Base-by-base conservation (phyloP, 345 rosid species). In the Gossypium rotundifolium region DNA sequence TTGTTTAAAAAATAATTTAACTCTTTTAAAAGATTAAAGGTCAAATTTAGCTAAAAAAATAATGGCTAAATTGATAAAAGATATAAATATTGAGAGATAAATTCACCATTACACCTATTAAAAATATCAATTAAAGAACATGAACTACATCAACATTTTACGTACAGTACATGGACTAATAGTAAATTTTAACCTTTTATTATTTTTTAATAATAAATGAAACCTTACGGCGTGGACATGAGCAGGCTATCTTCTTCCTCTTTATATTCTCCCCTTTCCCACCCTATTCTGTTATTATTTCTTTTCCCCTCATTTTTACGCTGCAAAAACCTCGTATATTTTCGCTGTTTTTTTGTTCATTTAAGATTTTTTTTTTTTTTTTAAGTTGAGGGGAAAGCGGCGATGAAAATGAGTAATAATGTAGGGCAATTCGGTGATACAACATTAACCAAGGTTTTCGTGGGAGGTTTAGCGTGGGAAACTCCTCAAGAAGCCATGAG, bases 381-480 rank as follows among this genome's bases (percentile, higher is more conserved):
- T 29, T 0, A 33, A 33, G 40, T 33, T 33, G 40, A 5, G 40
- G 40, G 40, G 40, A 22, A 8, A 18, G 27, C 58, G 25, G 75
- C 75, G 60, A 82, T 82, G 85, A 87, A 76, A 63, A 87, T 83
- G 87, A 82, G 75, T 85, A 85, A 73, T 85, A 79, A 74, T 64
- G 72, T 57, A 33, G 89, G 90, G 58, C 88, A 81, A 81, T 91
- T 91, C 14, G 98, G 93, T 1, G 99, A 95, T 82, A 90, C 99
- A 3, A 93, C 96, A 33, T 83, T 93, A 75, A 95, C 99, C 77
- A 95, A 95, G 82, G 93, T 95, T 75, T 95, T 95, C 75, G 96
- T 95, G 1, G 99, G 99, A 55, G 99, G 99, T 6, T 82, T 95
- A 51, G 97, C 99, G 18, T 93, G 98, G 99, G 99, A 95, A 76